Base-by-base conservation (phyloP, 805 yeast species). In the Ogataea degrootiae region DNA sequence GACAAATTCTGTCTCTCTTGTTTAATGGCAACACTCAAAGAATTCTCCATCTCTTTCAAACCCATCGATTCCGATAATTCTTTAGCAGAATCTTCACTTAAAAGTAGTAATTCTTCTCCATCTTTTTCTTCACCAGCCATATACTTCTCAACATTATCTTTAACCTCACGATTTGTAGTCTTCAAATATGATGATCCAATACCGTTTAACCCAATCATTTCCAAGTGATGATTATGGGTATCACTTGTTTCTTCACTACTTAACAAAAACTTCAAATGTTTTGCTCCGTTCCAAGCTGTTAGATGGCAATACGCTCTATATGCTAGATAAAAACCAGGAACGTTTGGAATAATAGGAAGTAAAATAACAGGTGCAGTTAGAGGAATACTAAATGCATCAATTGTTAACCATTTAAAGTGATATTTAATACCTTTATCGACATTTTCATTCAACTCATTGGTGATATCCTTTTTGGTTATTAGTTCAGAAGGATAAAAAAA, bases 271-370 rank as follows among this genome's bases (percentile, higher is more conserved):
- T 73, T 67, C 50, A 91, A 66, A 60, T 88, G 94, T 52, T 74
- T 70, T 5, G 87, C 85, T 0, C 97, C 97, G 38, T 78, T 63
- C 51, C 76, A 70, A 0, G 96, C 96, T 57, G 85, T 85, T 61
- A 83, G 74, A 63, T 92, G 88, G 62, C 96, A 88, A 68, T 89
- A 91, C 17, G 85, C 74, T 51, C 98, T 73, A 62, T 85, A 91
- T 3, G 85, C 73, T 39, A 91, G 66, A 59, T 89, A 92, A 60
- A 92, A 85, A 0, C 96, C 96, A 0, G 98, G 98, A 19, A 91
- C 78, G 58, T 91, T 91, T 19, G 98, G 98, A 3, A 90, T 63
- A n/a, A 91, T 73, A 0, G 98, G 98, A 0, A 92, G 60, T 39
- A 89, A 56, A 0, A 88, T 90, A 39, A 91, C 63, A 2, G 98